These are phyloP conservation scores for Inonotus obliquus DNA, from an alignment of 1,284 basidiomycete genomes.

Conservation along the genomic window DNA sequence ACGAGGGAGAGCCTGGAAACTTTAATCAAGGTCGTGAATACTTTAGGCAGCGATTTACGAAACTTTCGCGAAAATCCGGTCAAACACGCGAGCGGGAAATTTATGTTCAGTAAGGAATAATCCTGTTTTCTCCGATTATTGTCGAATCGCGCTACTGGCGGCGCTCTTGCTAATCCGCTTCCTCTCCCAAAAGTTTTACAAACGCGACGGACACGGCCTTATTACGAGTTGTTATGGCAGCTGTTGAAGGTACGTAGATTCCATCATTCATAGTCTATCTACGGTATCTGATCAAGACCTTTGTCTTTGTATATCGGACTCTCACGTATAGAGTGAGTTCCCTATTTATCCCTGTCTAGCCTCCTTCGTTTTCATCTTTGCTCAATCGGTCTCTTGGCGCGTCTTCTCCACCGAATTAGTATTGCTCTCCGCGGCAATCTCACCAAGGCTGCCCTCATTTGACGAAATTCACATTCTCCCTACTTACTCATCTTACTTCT, in stretches of 20 bases:
- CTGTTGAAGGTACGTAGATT: conserved; percentile 71
- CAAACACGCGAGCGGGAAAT: conserved; percentile 85
- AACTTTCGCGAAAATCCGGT: conserved; percentile 76
- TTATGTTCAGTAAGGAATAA: conserved; percentile 75
- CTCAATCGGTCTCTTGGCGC: conserved; percentile 21
- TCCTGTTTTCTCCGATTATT: conserved; percentile 1
- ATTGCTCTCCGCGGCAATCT: conserved; percentile 42
- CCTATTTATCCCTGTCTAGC: conserved; percentile 28
- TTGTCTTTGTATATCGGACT: conserved; percentile 17
- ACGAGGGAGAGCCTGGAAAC: conserved; percentile 67
- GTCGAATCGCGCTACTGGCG: background rate
- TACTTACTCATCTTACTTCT: background rate
- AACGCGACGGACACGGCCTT: conserved; percentile 93
- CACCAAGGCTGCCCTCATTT: conserved; percentile 41
- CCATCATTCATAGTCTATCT: conserved; percentile 9
- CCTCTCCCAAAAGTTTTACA: conserved; percentile 57
- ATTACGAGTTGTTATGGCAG: conserved; percentile 89
- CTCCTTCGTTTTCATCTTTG: conserved; percentile 23
- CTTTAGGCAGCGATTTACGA: conserved; percentile 84
- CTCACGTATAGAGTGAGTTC: conserved; percentile 64
- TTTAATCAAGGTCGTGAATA: conserved; percentile 78
- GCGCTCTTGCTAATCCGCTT: background rate
- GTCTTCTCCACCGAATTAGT: conserved; percentile 27
- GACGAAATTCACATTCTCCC: conserved; percentile 19
- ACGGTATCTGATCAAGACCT: conserved; percentile 16